Percentiles rank a stretch among this genome's conserved stretches.
These are phyloP conservation scores for Fusarium tjaetaba DNA, from an alignment of 2,329 filamentous ascomycete genomes.

Conservation along the genomic window DNA sequence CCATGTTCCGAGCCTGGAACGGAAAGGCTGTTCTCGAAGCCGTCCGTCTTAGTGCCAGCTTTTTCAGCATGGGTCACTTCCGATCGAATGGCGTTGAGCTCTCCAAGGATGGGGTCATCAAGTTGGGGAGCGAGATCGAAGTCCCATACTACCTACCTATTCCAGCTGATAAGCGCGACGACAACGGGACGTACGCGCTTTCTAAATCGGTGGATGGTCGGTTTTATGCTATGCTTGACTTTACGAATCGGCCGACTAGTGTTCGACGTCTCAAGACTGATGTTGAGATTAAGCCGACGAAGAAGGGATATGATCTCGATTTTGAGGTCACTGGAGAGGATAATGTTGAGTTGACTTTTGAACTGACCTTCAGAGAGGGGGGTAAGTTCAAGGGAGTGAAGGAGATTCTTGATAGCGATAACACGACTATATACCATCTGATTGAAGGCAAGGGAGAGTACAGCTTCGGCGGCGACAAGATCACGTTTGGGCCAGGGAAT, in stretches of 20 bases:
- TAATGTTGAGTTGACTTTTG: constrained; percentile 21
- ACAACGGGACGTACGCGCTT: constrained; percentile 12
- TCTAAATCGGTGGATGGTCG: constrained; percentile 11
- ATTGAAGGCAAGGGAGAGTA: constrained; percentile 11
- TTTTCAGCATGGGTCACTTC: constrained; percentile 31
- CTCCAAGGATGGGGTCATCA: background rate
- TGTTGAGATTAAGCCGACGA: constrained; percentile 1
- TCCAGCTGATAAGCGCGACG: background rate
- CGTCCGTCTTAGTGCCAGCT: constrained; percentile 14
- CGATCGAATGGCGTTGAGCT: constrained; percentile 20
- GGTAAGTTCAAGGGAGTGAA: constrained; percentile 18
- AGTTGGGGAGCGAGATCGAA: constrained; percentile 9
- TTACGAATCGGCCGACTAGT: constrained; percentile 5
- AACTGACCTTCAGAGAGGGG: constrained; percentile 13
- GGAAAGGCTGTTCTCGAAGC: constrained; percentile 24
- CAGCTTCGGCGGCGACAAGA: background rate
- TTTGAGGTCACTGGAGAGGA: constrained; percentile 22
- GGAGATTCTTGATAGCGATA: constrained; percentile 7
- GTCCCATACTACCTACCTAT: constrained; percentile 19
- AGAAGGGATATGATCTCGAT: constrained; percentile 6
- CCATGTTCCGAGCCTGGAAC: constrained; percentile 32
- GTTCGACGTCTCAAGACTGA: constrained; percentile 18
- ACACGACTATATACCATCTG: constrained; percentile 1
- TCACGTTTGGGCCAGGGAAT: constrained; percentile 6
- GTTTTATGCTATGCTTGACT: constrained; percentile 19